Evolutionary conservation across 164 flowering plant genomes (phyloP).

Genomic region (Magnolia changhungtana): DNA sequence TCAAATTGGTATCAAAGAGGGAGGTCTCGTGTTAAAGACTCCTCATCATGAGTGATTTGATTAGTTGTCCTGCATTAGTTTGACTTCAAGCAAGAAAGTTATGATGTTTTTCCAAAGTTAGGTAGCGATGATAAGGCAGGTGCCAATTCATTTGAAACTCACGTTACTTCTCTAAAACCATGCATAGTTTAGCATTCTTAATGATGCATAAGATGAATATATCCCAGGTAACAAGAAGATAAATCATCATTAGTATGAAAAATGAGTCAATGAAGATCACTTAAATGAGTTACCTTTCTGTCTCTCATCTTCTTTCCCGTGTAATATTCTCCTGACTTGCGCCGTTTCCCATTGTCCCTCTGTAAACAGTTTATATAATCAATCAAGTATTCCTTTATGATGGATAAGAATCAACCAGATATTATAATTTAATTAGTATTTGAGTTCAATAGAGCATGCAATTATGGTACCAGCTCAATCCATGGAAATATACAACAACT

Average conservation of each 20-base stretch:
- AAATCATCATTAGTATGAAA: not conserved
- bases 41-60: no score
- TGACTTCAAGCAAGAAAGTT: not conserved
- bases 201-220: not conserved
- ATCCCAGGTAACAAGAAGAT: not conserved
- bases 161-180: not conserved
- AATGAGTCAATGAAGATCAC: not conserved
- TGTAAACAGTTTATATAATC: constrained; percentile 9
- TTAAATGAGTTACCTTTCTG: constrained; percentile 57
- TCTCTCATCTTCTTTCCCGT: constrained; percentile 57
- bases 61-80: not conserved
- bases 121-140: not conserved
- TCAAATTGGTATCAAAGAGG: no score
- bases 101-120: not conserved
- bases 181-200: not conserved
- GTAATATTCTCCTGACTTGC: constrained; percentile 66
- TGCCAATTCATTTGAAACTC: not conserved
- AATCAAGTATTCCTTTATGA: not conserved
- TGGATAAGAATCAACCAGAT: not conserved
- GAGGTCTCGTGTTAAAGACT: no score
- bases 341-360: constrained; percentile 57
- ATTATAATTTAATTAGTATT: not conserved
- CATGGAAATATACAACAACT: not conserved
- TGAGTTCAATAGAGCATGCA: not conserved
- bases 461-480: not conserved